Conservation (phyloP, 257 asterid genomes). For the Solanum tarijense region DNA sequence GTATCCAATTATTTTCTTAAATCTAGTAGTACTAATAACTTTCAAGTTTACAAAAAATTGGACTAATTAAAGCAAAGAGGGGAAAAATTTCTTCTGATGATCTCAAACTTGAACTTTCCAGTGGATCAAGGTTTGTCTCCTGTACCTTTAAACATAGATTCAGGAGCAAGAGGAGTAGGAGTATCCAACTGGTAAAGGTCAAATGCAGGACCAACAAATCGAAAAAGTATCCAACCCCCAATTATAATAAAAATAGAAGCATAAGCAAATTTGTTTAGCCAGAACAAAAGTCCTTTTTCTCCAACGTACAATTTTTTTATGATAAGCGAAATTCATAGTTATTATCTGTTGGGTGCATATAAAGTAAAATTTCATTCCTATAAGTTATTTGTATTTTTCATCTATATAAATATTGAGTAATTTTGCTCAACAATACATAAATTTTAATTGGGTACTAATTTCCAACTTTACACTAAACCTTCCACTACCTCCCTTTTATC, state of each 20-base stretch:
- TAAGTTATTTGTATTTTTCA: not conserved
- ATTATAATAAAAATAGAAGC: constrained; percentile 77
- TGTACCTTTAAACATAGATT: constrained; percentile 44
- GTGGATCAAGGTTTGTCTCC: not conserved
- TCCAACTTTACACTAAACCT: not conserved
- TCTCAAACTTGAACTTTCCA: not conserved
- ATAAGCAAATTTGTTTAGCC: constrained; percentile 89
- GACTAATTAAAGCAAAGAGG: not conserved
- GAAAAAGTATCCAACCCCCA: constrained; percentile 81
- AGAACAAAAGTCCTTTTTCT: constrained; percentile 61
- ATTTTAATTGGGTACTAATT: not conserved
- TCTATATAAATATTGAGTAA: not conserved
- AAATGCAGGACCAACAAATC: constrained; percentile 75
- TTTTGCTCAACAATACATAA: not conserved
- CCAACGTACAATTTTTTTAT: constrained; percentile 38
- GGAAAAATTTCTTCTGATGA: not conserved
- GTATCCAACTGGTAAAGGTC: constrained; percentile 76
- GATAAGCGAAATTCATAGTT: too few species aligned
- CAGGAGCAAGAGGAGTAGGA: constrained; percentile 54
- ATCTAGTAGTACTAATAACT: not conserved
- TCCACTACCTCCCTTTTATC: not conserved
- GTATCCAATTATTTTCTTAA: not conserved
- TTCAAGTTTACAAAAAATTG: not conserved
- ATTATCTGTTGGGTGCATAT: too few species aligned
- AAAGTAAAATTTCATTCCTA: too few species aligned